Evolutionary conservation across 164 flowering plant species (phyloP).

Genomic region (Aristolochia californica): DNA sequence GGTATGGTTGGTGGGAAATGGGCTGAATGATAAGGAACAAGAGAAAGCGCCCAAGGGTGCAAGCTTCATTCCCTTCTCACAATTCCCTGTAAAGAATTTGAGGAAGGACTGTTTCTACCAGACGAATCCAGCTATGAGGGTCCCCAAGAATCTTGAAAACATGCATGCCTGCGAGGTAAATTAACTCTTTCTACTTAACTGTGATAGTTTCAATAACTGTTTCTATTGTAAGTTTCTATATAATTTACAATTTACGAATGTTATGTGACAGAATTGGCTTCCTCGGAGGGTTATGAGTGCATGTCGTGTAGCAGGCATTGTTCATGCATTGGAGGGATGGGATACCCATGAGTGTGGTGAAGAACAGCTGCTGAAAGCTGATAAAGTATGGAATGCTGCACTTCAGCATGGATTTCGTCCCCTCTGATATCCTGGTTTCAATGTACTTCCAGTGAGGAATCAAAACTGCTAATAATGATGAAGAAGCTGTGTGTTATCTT

Average conservation of each 20-base stretch:
- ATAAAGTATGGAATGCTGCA: constrained; percentile 27
- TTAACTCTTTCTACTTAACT: neutral
- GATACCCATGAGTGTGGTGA: constrained; percentile 31
- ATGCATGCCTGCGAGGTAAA: constrained; percentile 64
- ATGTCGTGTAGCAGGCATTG: constrained; percentile 29
- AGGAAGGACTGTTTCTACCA: constrained; percentile 49
- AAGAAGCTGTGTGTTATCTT: too few species aligned
- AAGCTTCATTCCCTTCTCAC: constrained; percentile 35
- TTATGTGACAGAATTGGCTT: constrained; percentile 30
- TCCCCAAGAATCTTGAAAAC: constrained; percentile 38
- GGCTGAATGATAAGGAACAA: constrained; percentile 31
- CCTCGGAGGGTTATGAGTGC: too few species aligned
- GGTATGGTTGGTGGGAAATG: constrained; percentile 52
- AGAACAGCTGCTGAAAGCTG: constrained; percentile 7
- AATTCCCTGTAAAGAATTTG: constrained; percentile 28
- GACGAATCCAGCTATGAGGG: constrained; percentile 45
- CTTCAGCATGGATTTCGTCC: too few species aligned
- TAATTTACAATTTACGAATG: neutral
- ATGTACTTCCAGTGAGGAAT: too few species aligned
- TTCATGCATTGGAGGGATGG: constrained; percentile 43
- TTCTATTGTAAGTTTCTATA: neutral
- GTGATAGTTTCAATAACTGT: neutral
- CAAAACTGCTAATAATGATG: too few species aligned
- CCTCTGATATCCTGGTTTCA: too few species aligned
- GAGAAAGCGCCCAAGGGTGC: constrained; percentile 35